Evolutionary conservation across 306 rosid genomes (phyloP).

Genomic region (Abrus pulchellus): DNA sequence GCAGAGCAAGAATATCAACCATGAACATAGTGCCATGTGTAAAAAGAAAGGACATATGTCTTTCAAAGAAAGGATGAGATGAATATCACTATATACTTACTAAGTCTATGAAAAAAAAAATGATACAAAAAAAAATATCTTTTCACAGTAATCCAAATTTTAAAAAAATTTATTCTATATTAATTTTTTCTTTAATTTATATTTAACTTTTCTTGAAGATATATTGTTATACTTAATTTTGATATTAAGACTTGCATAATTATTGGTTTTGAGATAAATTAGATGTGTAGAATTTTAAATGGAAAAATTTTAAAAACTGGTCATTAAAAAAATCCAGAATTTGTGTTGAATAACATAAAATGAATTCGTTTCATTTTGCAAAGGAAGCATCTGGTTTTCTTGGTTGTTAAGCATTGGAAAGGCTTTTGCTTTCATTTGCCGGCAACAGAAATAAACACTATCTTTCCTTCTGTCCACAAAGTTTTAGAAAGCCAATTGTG

Average conservation of each 20-base stretch:
- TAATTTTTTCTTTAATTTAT: too few species aligned
- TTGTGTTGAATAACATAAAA: background rate
- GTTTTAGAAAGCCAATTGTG: slow-evolving; percentile 51
- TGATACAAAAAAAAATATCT: too few species aligned
- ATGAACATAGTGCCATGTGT: slow-evolving; percentile 34
- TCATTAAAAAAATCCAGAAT: background rate
- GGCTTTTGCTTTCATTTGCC: slow-evolving; percentile 51
- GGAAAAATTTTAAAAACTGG: background rate
- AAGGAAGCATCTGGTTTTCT: slow-evolving; percentile 53
- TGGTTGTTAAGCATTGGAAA: slow-evolving; percentile 69
- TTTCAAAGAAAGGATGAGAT: background rate
- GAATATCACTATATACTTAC: too few species aligned
- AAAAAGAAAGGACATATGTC: slow-evolving; percentile 12
- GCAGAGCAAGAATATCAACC: background rate
- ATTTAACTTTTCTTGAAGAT: too few species aligned
- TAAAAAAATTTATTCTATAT: too few species aligned
- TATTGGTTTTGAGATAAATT: background rate
- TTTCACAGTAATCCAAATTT: too few species aligned
- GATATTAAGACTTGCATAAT: background rate
- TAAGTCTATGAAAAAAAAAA: too few species aligned
- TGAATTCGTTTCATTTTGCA: slow-evolving; percentile 11
- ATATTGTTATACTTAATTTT: background rate
- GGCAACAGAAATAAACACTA: slow-evolving; percentile 50
- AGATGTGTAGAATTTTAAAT: background rate
- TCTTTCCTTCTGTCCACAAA: slow-evolving; percentile 47